Conservation (phyloP, 169 alveolate species). For the Eimeria maxima region DNA sequence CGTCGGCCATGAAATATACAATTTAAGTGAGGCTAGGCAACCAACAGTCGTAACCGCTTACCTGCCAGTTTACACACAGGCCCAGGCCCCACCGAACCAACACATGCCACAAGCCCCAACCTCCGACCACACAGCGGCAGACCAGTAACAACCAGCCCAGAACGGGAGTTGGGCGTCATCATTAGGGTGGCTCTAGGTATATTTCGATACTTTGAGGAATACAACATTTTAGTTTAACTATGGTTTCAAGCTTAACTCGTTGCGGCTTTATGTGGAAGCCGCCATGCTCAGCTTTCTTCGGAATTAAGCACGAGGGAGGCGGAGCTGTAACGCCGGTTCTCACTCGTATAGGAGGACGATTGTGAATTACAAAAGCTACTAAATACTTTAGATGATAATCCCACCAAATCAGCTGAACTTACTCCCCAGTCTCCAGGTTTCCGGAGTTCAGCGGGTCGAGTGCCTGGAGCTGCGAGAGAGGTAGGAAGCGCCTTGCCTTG, state of each 20-base stretch:
- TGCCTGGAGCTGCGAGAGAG: too few relatives aligned
- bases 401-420: too few relatives aligned
- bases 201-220: too few relatives aligned
- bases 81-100: slow-evolving; percentile 9
- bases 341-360: too few relatives aligned
- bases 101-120: slow-evolving; percentile 5
- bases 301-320: too few relatives aligned
- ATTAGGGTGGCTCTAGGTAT: background rate
- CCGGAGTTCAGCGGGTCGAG: too few relatives aligned
- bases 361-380: too few relatives aligned
- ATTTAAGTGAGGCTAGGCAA: background rate
- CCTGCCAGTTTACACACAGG: slow-evolving; percentile 1
- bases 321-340: too few relatives aligned
- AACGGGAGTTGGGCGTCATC: background rate
- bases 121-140: background rate
- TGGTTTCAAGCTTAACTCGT: background rate
- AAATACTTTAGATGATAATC: too few relatives aligned
- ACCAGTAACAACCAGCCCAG: background rate
- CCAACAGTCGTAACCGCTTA: background rate
- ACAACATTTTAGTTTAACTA: background rate
- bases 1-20: background rate
- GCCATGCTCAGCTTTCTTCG: background rate
- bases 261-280: background rate
- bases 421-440: too few relatives aligned
- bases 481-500: too few relatives aligned